Percentiles rank a stretch among this genome's conserved stretches.
These are phyloP conservation scores for Diaporthe citrichinensis DNA, from an alignment of 2,329 filamentous ascomycete species.

Conservation along the genomic window DNA sequence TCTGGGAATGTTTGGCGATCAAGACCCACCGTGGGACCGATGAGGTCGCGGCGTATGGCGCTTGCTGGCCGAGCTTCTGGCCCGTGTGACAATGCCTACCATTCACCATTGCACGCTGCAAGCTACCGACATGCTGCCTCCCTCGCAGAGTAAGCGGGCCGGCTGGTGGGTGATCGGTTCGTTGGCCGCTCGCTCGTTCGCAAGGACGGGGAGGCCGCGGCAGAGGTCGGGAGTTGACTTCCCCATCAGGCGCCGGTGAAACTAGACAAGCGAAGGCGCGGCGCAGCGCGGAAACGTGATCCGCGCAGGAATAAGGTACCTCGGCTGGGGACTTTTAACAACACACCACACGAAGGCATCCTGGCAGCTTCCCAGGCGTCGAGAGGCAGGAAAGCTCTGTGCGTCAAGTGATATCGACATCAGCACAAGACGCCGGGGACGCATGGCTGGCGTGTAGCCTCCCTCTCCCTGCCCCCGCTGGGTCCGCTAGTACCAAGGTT, in stretches of 20 bases:
- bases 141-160: background rate
- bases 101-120: background rate
- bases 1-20: background rate
- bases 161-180: background rate
- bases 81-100: background rate
- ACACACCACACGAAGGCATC: conserved; percentile 2
- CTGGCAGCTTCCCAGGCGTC: background rate
- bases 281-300: conserved; percentile 32
- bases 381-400: background rate
- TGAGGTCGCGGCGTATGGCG: background rate
- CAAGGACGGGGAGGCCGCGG: conserved; percentile 17
- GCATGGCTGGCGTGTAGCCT: background rate
- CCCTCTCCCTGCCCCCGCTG: background rate
- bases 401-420: conserved; percentile 21
- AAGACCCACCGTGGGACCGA: background rate
- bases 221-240: conserved; percentile 31
- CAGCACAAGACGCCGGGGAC: background rate
- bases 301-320: conserved; percentile 21
- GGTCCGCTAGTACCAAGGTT: conserved; percentile 25
- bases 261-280: conserved; percentile 1
- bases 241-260: conserved; percentile 26
- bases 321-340: conserved; percentile 28
- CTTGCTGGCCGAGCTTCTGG: conserved; percentile 6
- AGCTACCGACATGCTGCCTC: conserved; percentile 19
- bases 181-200: conserved; percentile 9